Evolutionary conservation across 768 basidiomycete genomes (phyloP).

Genomic region (Suillus subaureus): DNA sequence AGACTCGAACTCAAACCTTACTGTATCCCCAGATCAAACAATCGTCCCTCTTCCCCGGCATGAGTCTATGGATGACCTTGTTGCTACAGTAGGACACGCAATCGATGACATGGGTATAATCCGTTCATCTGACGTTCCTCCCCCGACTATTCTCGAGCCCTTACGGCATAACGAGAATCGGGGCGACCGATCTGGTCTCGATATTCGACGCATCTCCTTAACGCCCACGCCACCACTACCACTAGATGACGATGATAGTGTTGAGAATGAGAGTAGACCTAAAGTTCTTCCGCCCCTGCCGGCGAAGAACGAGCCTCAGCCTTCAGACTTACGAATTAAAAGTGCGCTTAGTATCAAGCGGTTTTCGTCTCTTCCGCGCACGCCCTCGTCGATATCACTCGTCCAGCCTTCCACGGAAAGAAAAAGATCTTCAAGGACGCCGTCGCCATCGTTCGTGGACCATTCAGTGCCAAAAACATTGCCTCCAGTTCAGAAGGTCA

Average conservation of each 20-base stretch:
- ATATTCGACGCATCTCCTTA: slow-evolving; percentile 32
- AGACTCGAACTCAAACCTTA: slow-evolving; percentile 16
- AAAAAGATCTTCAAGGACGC: slow-evolving; percentile 27
- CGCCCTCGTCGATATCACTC: slow-evolving; percentile 59
- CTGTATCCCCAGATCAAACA: slow-evolving; percentile 22
- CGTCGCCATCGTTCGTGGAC: slow-evolving; percentile 34
- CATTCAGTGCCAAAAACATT: slow-evolving; percentile 27
- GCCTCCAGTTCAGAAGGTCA: slow-evolving; percentile 33
- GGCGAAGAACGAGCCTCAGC: slow-evolving; percentile 26
- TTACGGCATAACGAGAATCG: slow-evolving; percentile 37
- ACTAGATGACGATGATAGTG: slow-evolving; percentile 27
- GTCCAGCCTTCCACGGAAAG: slow-evolving; percentile 24
- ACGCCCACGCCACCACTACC: slow-evolving; percentile 5
- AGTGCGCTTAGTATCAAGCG: slow-evolving; percentile 40
- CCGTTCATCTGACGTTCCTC: slow-evolving; percentile 33
- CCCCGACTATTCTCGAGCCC: slow-evolving; percentile 43
- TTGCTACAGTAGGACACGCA: slow-evolving; percentile 38
- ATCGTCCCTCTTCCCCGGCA: slow-evolving; percentile 24
- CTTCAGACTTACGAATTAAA: slow-evolving; percentile 28
- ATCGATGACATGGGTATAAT: slow-evolving; percentile 43
- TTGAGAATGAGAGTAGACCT: neutral
- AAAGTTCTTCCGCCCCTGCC: slow-evolving; percentile 33
- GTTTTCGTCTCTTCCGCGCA: slow-evolving; percentile 62
- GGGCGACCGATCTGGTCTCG: slow-evolving; percentile 27
- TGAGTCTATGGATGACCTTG: slow-evolving; percentile 41